phyloP scores from a whole-genome alignment of 345 rosid species.

The Pistacia vera region DNA sequence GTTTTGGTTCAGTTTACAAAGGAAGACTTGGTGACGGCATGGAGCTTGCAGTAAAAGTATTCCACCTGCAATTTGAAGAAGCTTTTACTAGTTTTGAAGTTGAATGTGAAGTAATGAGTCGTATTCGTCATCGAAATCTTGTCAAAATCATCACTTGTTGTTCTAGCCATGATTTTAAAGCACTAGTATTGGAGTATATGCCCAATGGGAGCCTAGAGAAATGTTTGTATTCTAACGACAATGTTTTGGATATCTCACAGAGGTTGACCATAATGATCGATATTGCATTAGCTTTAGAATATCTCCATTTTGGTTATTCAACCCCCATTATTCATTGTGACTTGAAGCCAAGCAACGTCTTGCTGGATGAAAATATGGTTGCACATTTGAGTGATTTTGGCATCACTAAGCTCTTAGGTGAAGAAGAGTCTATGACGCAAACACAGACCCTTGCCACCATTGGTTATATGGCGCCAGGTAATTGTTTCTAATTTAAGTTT shows the following conservation, averaged over 20 bases:
- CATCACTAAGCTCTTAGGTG: background rate
- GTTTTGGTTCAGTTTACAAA: slow-evolving; percentile 19
- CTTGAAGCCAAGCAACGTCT: too few relatives aligned
- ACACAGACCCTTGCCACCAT: slow-evolving; percentile 11
- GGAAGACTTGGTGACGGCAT: slow-evolving; percentile 17
- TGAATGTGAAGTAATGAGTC: slow-evolving; percentile 20
- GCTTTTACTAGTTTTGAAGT: slow-evolving; percentile 16
- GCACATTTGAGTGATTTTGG: background rate
- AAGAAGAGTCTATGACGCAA: background rate
- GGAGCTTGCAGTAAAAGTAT: slow-evolving; percentile 17
- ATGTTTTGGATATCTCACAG: background rate
- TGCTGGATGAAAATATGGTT: too few relatives aligned
- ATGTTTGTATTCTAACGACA: background rate
- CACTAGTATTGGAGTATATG: too few relatives aligned
- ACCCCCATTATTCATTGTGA: too few relatives aligned
- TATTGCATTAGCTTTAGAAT: background rate
- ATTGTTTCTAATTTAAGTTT: too few relatives aligned
- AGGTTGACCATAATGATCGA: slow-evolving; percentile 11
- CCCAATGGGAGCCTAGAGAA: too few relatives aligned
- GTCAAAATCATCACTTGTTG: too few relatives aligned
- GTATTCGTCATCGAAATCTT: slow-evolving; percentile 2
- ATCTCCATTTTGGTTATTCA: too few relatives aligned
- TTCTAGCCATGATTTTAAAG: too few relatives aligned
- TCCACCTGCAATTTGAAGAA: slow-evolving; percentile 1
- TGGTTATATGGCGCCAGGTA: slow-evolving; percentile 10